Base-by-base conservation (phyloP, 345 rosid genomes). In the Syzygium grande region DNA sequence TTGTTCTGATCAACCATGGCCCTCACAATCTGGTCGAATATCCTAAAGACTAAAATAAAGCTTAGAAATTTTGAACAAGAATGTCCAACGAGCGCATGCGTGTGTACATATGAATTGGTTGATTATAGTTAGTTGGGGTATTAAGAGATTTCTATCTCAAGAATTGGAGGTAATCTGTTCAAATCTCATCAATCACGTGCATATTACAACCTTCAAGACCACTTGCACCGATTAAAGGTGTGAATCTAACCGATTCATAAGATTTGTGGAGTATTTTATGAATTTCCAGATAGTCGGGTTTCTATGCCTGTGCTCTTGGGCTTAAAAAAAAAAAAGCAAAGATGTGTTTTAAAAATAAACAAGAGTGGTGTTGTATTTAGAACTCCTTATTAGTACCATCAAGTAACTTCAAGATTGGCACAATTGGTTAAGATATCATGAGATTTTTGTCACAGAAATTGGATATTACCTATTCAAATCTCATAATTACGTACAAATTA, bases 351-450 rank as follows among this genome's bases (percentile, higher is more conserved):
- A 30, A 65, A 30, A 65, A 65, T 65, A 30, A 65, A 30, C 22
- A 16, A 65, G 43, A 10, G 43, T 4, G 30, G 21, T 65, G 43
- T 16, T 7, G 41, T 65, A 30, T 7, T 65, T 16, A 12, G 78
- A 65, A 65, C 11, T 65, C 9, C 78, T 65, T 16, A 65, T 65
- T 30, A 30, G 41, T 29, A 65, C 30, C 11, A 30, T 16, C 9
- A 29, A 16, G 43, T 30, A 30, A 30, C 78, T 30, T 4, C 17
- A 15, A 65, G 11, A 8, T 3, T 16, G 78, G 9, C 43, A 65
- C 0, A 34, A 16, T 30, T 2, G 3, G 16, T 0, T 30, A 30
- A 15, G 78, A 34, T 17, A 5, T 8, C 78, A 1, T 15, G 78
- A 16, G 22, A 65, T 54, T 65, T 65, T 65, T n/a, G 30, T 65